A percentile compares a stretch with the other conserved stretches of the same genome.
phyloP scores from a whole-genome alignment of 495 filamentous ascomycete genomes.

The Neurospora discreta region DNA sequence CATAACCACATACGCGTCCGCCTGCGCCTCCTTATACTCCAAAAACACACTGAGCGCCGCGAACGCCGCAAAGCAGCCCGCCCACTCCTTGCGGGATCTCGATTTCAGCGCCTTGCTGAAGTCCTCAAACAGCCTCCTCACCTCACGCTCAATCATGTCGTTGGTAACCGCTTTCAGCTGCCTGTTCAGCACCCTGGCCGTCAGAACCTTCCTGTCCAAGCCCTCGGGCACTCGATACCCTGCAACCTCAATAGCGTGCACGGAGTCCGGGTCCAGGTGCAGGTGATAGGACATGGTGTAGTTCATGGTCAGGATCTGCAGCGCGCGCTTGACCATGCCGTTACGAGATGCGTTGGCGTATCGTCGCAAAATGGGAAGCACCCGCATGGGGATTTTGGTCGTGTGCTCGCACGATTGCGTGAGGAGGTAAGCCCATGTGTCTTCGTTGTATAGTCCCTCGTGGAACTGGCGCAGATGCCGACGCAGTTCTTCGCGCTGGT shows the following conservation, averaged over 20 bases:
- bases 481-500: conserved; percentile 19
- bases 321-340: conserved; percentile 31
- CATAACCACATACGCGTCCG: conserved; percentile 37
- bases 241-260: conserved; percentile 22
- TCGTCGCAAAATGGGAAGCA: conserved; percentile 32
- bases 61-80: conserved; percentile 39
- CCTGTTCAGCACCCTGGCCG: conserved; percentile 39
- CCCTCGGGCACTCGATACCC: conserved; percentile 20
- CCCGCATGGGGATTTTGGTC: conserved; percentile 28
- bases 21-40: conserved; percentile 38
- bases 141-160: conserved; percentile 35
- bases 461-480: not conserved
- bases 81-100: conserved; percentile 37
- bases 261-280: conserved; percentile 30
- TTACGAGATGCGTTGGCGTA: conserved; percentile 26
- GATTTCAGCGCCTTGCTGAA: conserved; percentile 39
- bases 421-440: not conserved
- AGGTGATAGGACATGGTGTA: conserved; percentile 39
- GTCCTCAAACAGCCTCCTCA: conserved; percentile 31
- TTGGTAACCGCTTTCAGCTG: conserved; percentile 43
- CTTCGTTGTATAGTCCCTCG: not conserved
- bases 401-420: not conserved
- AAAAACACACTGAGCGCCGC: conserved; percentile 41
- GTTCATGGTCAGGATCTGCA: conserved; percentile 40
- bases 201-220: conserved; percentile 25